Base-by-base conservation (phyloP, 306 rosid species). In the Sechiopsis laciniata region DNA sequence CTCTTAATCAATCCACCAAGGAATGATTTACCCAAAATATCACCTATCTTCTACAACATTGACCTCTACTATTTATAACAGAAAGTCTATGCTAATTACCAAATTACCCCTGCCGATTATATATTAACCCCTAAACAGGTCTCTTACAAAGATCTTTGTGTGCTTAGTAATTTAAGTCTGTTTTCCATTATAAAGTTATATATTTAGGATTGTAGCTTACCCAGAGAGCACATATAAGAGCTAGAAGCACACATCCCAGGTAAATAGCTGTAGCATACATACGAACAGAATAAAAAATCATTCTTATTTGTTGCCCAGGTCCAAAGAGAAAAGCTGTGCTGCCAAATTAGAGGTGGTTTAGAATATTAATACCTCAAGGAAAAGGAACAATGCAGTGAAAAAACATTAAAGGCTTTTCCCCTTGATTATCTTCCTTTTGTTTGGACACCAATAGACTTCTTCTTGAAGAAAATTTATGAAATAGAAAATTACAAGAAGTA, bases 311-410 rank as follows among this genome's bases (percentile, higher is more conserved):
- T 80, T 77, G 88, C 56, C 67, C 78, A 52, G 90, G 86, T 80
- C 98, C 98, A 71, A 90, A 75, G 64, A 94, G 97, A 85, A 94
- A 90, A 63, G 85, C 96, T 82, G 98, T 94, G 85, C 98, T 94
- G 98, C 82, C 90, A 84, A 73, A 86, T 29, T 73, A 74, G 75
- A 76, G 83, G 75, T 14, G 10, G 19, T 74, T 74, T 52, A 24
- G 51, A 54, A 46, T 77, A 24, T 53, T 69, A 79, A 46, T 20
- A 21, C 42, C 68, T 40, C 73, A 52, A 64, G 53, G 37, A 75
- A 42, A 74, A 74, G 42, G 16, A 63, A 63, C 32, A 61, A 75
- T 15, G 15, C 54, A 29, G 10, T 52, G 26, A 48, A 59, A 48
- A 45, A 37, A 45, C 32, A 59, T 16, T 26, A 26, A 69, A 40